These are phyloP conservation scores for Macrolepiota dolichaula DNA, from an alignment of 768 basidiomycete genomes.

Conservation along the genomic window DNA sequence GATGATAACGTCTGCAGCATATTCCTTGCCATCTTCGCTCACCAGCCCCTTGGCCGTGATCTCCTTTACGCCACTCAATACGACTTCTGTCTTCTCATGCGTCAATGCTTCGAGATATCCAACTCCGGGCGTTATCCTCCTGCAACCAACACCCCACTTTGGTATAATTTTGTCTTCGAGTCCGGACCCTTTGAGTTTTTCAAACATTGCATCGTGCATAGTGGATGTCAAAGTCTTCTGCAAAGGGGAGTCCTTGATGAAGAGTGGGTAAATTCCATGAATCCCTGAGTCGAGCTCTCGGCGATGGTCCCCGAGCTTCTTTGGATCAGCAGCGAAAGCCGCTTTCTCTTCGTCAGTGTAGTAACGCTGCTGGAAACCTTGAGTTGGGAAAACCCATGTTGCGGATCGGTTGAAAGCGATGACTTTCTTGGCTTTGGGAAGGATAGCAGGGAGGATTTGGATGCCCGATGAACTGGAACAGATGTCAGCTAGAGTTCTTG, in stretches of 20 bases:
- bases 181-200: constrained; percentile 34
- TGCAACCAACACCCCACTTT: constrained; percentile 26
- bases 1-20: constrained; percentile 26
- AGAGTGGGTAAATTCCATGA: constrained; percentile 25
- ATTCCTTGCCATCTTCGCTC: constrained; percentile 21
- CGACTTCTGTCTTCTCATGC: constrained; percentile 23
- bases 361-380: constrained; percentile 21
- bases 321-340: constrained; percentile 30
- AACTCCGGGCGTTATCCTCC: constrained; percentile 27
- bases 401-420: constrained; percentile 26
- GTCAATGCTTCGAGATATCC: constrained; percentile 28
- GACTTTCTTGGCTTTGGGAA: constrained; percentile 27
- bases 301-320: constrained; percentile 34
- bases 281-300: constrained; percentile 32
- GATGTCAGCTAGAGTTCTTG: not conserved
- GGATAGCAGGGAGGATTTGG: constrained; percentile 27
- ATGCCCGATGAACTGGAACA: constrained; percentile 24
- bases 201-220: constrained; percentile 32
- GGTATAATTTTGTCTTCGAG: constrained; percentile 36
- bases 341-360: constrained; percentile 34
- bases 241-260: constrained; percentile 24
- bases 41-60: constrained; percentile 26
- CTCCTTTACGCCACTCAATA: constrained; percentile 23
- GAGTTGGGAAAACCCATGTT: constrained; percentile 24
- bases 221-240: constrained; percentile 22